A percentile compares a stretch with the other conserved stretches of the same genome.
Evolutionary conservation across 2,329 filamentous ascomycete species (phyloP).

Genomic region (Elsinoe perseae): DNA sequence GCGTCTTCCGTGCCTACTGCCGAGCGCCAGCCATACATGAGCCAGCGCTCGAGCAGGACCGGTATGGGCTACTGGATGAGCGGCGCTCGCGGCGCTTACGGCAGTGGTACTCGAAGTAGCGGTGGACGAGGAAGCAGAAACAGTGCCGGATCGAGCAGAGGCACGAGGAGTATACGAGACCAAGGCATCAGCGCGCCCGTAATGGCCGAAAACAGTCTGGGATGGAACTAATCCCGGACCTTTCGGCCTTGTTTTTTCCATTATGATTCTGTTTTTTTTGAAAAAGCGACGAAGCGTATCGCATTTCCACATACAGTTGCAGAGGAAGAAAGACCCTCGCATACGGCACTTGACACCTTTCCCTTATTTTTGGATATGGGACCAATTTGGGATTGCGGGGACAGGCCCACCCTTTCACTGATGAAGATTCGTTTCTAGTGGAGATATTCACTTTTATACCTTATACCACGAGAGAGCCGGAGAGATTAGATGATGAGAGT

Average conservation of each 20-base stretch:
- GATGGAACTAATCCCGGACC: slow-evolving; percentile 64
- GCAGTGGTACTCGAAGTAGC: slow-evolving; percentile 36
- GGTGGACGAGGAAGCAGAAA: slow-evolving; percentile 33
- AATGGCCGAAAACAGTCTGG: slow-evolving; percentile 87
- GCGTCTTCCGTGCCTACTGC: slow-evolving; percentile 70
- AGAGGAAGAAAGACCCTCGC: not conserved
- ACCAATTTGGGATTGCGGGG: not conserved
- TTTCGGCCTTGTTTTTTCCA: too few relatives aligned
- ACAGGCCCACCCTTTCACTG: not conserved
- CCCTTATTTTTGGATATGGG: slow-evolving; percentile 5
- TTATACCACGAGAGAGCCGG: slow-evolving; percentile 5
- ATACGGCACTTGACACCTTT: slow-evolving; percentile 1
- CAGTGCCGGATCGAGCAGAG: slow-evolving; percentile 58
- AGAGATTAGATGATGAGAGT: slow-evolving; percentile 5
- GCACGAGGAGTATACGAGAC: slow-evolving; percentile 55
- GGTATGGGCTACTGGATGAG: slow-evolving; percentile 55
- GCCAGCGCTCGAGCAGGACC: slow-evolving; percentile 32
- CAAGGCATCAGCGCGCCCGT: slow-evolving; percentile 81
- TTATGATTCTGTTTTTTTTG: not conserved
- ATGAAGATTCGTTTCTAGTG: slow-evolving; percentile 10
- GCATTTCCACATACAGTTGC: not conserved
- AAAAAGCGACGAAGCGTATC: slow-evolving; percentile 13
- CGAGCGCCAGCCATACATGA: slow-evolving; percentile 44
- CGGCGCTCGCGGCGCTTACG: slow-evolving; percentile 46
- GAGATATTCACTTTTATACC: slow-evolving; percentile 14